Conservation (phyloP, 116 monocot species). For the Posidonia oceanica region DNA sequence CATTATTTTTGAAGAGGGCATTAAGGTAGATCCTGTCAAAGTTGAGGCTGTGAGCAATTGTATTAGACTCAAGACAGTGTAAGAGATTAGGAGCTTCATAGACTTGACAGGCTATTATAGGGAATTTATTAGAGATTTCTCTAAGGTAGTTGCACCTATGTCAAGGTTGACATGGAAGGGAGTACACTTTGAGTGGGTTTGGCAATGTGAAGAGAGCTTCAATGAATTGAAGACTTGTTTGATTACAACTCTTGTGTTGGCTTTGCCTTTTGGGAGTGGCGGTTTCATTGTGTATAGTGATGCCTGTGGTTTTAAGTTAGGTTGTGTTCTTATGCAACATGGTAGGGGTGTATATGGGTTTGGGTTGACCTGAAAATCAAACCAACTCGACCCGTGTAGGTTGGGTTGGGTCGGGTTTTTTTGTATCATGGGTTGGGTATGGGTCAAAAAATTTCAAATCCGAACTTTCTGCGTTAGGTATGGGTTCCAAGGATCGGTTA, state of each 20-base stretch:
- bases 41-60: not conserved
- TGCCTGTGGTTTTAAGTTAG: not conserved
- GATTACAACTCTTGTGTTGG: not conserved
- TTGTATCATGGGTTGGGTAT: too few relatives aligned
- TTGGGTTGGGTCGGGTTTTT: too few relatives aligned
- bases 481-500: too few relatives aligned
- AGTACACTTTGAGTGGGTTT: not conserved
- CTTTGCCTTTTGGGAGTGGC: not conserved
- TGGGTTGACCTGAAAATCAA: too few relatives aligned
- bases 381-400: too few relatives aligned
- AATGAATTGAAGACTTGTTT: not conserved
- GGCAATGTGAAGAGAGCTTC: not conserved
- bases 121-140: not conserved
- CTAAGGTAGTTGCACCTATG: not conserved
- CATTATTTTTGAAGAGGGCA: not conserved
- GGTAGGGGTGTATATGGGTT: too few relatives aligned
- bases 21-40: not conserved
- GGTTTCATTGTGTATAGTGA: not conserved
- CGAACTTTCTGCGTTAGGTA: too few relatives aligned
- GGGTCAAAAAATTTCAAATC: too few relatives aligned
- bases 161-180: not conserved
- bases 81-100: not conserved
- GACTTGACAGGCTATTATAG: not conserved
- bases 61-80: not conserved
- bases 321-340: not conserved